Conservation (phyloP, 2,329 filamentous ascomycete genomes). For the Neopestalotiopsis clavispora region DNA sequence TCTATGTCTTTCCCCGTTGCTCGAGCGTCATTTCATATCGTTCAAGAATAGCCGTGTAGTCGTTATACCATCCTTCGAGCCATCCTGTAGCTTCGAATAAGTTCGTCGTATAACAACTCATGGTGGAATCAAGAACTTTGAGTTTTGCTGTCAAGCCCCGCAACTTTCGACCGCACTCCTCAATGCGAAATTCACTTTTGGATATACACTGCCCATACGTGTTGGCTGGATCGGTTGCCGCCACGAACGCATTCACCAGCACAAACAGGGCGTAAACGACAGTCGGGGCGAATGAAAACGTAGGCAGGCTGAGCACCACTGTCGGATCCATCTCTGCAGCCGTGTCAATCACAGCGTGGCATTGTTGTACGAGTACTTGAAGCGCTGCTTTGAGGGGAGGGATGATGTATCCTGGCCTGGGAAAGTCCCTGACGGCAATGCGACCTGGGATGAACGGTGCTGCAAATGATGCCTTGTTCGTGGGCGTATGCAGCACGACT, state of each 20-base stretch:
- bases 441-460: constrained; percentile 23
- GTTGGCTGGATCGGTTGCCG: constrained; percentile 1
- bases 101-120: constrained; percentile 11
- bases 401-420: not conserved
- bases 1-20: not conserved
- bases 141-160: not conserved
- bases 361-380: constrained; percentile 6
- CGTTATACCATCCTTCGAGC: constrained; percentile 16
- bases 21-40: constrained; percentile 5
- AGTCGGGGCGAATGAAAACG: constrained; percentile 11
- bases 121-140: not conserved
- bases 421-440: constrained; percentile 23
- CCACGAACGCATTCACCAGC: constrained; percentile 12
- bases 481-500: constrained; percentile 22
- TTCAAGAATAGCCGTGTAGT: constrained; percentile 8
- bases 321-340: constrained; percentile 2
- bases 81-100: constrained; percentile 15
- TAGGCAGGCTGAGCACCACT: constrained; percentile 9
- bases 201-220: constrained; percentile 8
- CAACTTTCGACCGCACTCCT: constrained; percentile 13
- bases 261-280: constrained; percentile 15
- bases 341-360: constrained; percentile 15
- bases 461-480: constrained; percentile 24
- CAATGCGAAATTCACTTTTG: not conserved
- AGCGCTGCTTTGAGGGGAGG: constrained; percentile 12